A percentile compares a stretch with the other conserved stretches of the same genome.
Conservation (phyloP, 2,329 filamentous ascomycete genomes). For the Bipolaris cookei region DNA sequence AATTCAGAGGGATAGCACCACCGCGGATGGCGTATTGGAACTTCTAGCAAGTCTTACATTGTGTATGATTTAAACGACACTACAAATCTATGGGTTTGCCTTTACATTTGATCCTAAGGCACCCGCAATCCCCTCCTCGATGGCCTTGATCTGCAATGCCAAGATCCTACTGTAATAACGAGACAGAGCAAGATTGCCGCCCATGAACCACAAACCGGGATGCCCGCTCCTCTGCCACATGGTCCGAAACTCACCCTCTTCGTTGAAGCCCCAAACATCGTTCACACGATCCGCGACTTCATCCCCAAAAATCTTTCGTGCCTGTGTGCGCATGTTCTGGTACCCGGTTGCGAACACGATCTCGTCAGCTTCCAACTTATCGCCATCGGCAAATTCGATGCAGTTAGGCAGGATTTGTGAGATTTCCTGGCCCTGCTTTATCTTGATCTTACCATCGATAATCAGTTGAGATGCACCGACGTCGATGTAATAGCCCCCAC, state of each 20-base stretch:
- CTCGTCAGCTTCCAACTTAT: conserved; percentile 53
- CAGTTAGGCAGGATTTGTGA: conserved; percentile 49
- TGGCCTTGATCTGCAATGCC: conserved; percentile 55
- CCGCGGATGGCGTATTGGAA: neutral
- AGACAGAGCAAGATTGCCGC: conserved; percentile 51
- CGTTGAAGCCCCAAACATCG: conserved; percentile 55
- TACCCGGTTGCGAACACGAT: conserved; percentile 58
- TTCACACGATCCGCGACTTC: conserved; percentile 51
- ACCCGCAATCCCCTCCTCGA: conserved; percentile 38
- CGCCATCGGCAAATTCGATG: conserved; percentile 54
- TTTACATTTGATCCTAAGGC: neutral
- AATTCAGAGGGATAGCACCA: neutral
- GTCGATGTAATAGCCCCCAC: conserved; percentile 58
- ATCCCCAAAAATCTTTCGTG: conserved; percentile 50
- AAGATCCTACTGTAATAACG: conserved; percentile 58
- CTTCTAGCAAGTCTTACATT: neutral
- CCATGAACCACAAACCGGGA: conserved; percentile 54
- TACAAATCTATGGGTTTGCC: conserved; percentile 6
- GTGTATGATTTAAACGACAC: neutral
- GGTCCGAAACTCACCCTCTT: conserved; percentile 56
- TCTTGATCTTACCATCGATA: conserved; percentile 53
- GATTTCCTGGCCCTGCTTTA: conserved; percentile 51
- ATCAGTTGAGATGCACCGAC: conserved; percentile 54
- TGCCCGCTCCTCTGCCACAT: conserved; percentile 48
- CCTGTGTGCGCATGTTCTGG: conserved; percentile 52